Evolutionary conservation across 2,329 filamentous ascomycete genomes (phyloP).

Genomic region (Aspergillus novoparasiticus): DNA sequence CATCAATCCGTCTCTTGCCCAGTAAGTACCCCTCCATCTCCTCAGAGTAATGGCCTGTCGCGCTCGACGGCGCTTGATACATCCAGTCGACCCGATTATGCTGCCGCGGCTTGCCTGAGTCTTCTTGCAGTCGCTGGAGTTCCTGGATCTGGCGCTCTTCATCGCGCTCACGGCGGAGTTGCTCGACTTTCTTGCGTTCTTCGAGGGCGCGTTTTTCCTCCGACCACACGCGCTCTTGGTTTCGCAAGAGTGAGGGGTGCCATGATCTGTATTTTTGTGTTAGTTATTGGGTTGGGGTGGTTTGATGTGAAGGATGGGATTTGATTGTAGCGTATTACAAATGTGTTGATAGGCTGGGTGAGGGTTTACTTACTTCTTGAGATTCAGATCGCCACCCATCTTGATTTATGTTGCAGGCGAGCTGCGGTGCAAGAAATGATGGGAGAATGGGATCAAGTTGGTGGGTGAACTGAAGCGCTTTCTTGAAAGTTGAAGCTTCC

Average conservation of each 20-base stretch:
- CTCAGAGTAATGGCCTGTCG: constrained; percentile 71
- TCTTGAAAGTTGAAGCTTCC: constrained; percentile 4
- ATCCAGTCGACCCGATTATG: constrained; percentile 94
- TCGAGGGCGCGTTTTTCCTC: constrained; percentile 91
- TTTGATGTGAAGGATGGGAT: neutral
- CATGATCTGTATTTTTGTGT: constrained; percentile 63
- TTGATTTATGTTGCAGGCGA: constrained; percentile 39
- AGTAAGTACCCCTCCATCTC: constrained; percentile 93
- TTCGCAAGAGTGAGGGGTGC: constrained; percentile 87
- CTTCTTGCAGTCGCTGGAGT: constrained; percentile 85
- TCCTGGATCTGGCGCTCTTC: constrained; percentile 93
- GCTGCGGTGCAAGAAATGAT: neutral
- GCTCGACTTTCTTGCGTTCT: constrained; percentile 91
- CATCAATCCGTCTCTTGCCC: constrained; percentile 89
- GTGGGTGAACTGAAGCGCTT: neutral
- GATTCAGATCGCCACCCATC: constrained; percentile 94
- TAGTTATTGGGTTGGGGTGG: constrained; percentile 9
- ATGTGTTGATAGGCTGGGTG: neutral
- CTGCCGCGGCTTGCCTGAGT: constrained; percentile 78
- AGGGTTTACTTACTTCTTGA: constrained; percentile 68
- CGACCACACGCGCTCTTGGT: constrained; percentile 87
- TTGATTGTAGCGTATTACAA: neutral
- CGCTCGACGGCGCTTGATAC: constrained; percentile 83
- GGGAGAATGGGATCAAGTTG: neutral
- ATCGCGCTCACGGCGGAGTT: constrained; percentile 87